Evolutionary conservation across 345 rosid genomes (phyloP).

Genomic region (Psidium friedrichsthalianum): DNA sequence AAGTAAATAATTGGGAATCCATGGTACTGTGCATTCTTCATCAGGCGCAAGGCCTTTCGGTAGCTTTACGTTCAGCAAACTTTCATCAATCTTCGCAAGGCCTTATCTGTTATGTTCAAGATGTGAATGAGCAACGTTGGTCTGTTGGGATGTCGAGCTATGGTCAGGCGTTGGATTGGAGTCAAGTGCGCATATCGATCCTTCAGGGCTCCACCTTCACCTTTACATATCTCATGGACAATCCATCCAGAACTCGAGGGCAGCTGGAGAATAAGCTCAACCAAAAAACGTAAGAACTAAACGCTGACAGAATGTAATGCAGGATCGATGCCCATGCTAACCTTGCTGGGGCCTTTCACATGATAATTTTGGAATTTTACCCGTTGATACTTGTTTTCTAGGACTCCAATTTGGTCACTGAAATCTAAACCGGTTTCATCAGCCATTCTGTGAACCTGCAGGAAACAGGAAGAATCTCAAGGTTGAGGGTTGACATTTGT

Average conservation of each 20-base stretch:
- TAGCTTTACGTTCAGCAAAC: conserved; percentile 6
- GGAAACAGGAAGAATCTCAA: neutral
- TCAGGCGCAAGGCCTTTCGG: conserved; percentile 20
- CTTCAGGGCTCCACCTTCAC: conserved; percentile 28
- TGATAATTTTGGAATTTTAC: conserved; percentile 7
- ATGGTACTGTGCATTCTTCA: conserved; percentile 23
- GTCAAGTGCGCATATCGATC: conserved; percentile 66
- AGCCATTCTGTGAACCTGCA: conserved; percentile 89
- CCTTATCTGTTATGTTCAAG: conserved; percentile 85
- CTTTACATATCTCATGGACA: neutral
- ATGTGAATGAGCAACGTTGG: conserved; percentile 95
- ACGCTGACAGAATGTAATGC: neutral
- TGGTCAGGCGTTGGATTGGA: conserved; percentile 82
- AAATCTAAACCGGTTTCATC: conserved; percentile 82
- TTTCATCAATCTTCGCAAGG: conserved; percentile 2
- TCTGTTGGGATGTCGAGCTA: conserved; percentile 91
- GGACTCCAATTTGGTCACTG: conserved; percentile 62
- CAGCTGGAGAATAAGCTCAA: neutral
- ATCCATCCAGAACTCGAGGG: neutral
- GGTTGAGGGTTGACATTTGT: neutral
- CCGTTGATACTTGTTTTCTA: conserved; percentile 81
- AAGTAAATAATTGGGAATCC: conserved; percentile 24
- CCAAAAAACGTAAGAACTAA: neutral
- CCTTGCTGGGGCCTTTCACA: neutral
- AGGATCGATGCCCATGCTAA: neutral